Conservation (phyloP, 305 asterid species). For the Fraxinus albicans region DNA sequence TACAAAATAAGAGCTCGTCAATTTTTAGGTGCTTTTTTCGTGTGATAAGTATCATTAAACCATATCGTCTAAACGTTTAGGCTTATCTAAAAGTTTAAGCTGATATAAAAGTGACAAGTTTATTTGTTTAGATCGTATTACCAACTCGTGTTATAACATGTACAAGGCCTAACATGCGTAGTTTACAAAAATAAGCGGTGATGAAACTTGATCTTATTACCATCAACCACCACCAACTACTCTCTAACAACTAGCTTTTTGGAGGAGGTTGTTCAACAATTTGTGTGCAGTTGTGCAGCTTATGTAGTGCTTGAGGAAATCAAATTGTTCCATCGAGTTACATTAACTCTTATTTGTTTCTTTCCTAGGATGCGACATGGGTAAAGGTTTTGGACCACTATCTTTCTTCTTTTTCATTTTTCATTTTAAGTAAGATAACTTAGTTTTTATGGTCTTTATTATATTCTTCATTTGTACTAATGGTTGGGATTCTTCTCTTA, state of each 20-base stretch:
- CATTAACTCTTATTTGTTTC: not conserved
- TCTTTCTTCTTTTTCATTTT: slow-evolving; percentile 25
- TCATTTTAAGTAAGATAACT: not conserved
- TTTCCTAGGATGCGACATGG: slow-evolving; percentile 51
- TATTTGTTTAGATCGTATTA: not conserved
- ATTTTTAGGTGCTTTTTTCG: not conserved
- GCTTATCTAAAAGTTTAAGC: not conserved
- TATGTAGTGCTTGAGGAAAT: not conserved
- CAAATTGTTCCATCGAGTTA: not conserved
- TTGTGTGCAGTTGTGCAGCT: not conserved
- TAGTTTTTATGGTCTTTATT: slow-evolving; percentile 26
- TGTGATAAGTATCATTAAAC: not conserved
- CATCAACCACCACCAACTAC: not conserved
- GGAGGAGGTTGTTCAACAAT: not conserved
- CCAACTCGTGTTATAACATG: not conserved
- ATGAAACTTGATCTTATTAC: not conserved
- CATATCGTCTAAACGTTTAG: too few relatives aligned
- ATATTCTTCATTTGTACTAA: slow-evolving; percentile 29
- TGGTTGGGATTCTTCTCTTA: not conserved
- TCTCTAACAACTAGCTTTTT: not conserved
- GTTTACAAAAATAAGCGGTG: not conserved
- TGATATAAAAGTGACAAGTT: not conserved
- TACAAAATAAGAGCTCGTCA: not conserved
- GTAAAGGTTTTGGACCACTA: slow-evolving; percentile 28
- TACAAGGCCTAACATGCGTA: not conserved